Evolutionary conservation across 1,284 basidiomycete genomes (phyloP), one percentile per base, ranked within the genome.

Genomic region (Rhodotorula sp.): DNA sequence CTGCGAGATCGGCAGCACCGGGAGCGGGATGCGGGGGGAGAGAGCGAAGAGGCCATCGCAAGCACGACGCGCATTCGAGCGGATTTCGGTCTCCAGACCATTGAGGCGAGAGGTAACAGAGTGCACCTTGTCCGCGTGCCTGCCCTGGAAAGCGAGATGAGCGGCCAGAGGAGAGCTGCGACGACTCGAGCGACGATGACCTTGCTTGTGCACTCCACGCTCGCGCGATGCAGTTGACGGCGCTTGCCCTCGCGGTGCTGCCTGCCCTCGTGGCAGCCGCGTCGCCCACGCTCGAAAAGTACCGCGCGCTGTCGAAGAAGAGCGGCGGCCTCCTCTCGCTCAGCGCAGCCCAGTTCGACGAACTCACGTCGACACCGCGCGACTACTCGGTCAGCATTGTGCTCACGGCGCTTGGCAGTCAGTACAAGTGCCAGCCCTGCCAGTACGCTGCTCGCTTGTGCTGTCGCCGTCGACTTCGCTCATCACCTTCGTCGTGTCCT

Each of bases 371-470:
- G 16, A 49, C 64, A 7, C 84, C 88, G 5, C 88, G 95, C 75
- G 88, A 90, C 74, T 97, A 93, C 89, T 90, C 91, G 9, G 88
- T 89, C 25, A 85, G 89, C 10, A 84, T 97, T 61, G 88, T 93
- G 25, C 86, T 97, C 79, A 97, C 95, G 3, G 95, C 94, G 0
- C 81, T 96, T 74, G 89, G 89, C 74, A 83, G 86, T 19, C 86
- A 88, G 76, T 89, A 90, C 80, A 90, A 89, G 65, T 85, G 84
- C 74, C 72, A 77, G 56, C 84, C 84, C n/a, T 85, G 84, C 79
- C 81, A 82, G 82, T 83, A 63, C 66, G 78, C n/a, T 3, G 44
- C 49, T 25, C 46, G 7, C 7, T 1, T 27, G 25, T 4, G 25
- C 57, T 10, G 14, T 1, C 7, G 17, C 3, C 4, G 45, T 44